These are phyloP conservation scores for Cytospora piceae DNA, from an alignment of 2,329 filamentous ascomycete genomes.

Conservation along the genomic window DNA sequence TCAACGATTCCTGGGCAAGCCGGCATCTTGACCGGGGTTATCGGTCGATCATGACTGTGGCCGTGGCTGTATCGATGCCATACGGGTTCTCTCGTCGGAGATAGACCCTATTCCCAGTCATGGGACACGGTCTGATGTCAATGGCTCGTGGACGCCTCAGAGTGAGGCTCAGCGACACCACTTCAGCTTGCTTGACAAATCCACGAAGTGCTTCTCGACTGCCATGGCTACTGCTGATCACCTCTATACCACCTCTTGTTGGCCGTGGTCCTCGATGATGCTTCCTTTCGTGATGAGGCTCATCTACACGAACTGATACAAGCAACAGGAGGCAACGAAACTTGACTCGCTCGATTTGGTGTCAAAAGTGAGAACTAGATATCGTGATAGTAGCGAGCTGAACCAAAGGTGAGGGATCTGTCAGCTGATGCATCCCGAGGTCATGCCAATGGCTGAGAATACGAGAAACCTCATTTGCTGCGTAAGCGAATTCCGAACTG, in stretches of 20 bases:
- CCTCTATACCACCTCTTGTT: neutral
- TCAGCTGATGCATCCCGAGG: neutral
- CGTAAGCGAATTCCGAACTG: neutral
- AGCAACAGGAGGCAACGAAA: neutral
- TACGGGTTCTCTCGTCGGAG: neutral
- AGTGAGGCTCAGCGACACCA: neutral
- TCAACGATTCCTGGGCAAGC: neutral
- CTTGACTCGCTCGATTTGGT: neutral
- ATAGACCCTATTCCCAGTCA: neutral
- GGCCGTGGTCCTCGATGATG: neutral
- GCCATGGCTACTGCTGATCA: neutral
- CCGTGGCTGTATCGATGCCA: too few species aligned
- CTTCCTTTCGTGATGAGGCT: neutral
- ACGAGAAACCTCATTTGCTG: neutral
- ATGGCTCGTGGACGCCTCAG: neutral
- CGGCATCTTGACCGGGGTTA: neutral
- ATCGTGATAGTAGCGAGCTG: neutral
- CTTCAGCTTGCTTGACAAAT: too few species aligned
- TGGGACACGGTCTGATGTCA: neutral
- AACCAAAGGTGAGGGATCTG: neutral
- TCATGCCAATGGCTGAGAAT: too few species aligned
- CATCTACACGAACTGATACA: neutral
- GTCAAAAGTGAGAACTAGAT: neutral
- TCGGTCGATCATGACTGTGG: neutral
- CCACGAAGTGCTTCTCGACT: too few species aligned